These are phyloP conservation scores for Nakaseomyces nivariensis DNA, from an alignment of 1,139 yeast species.

Conservation along the genomic window DNA sequence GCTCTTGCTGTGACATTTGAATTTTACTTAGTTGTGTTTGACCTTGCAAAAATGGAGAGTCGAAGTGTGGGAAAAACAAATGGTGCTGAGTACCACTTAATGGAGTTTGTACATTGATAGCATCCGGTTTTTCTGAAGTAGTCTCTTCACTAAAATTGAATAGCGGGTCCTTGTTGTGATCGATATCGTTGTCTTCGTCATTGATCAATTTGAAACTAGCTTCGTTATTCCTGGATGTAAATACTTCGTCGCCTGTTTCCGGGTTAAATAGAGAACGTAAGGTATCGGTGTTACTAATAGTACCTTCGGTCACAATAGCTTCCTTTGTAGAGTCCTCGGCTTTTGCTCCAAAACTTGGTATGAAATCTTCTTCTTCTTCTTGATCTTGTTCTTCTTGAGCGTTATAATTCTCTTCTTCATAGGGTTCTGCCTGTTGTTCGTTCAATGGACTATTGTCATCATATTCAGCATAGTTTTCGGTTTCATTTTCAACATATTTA, in stretches of 20 bases:
- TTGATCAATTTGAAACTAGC: slow-evolving; percentile 27
- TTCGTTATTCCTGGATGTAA: slow-evolving; percentile 3
- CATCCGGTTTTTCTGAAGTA: slow-evolving; percentile 6
- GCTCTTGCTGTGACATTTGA: slow-evolving; percentile 31
- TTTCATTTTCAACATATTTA: background rate
- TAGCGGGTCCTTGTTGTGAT: slow-evolving; percentile 19
- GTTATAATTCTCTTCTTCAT: too few species aligned
- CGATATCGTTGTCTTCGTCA: slow-evolving; percentile 33
- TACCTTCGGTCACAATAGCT: slow-evolving; percentile 17
- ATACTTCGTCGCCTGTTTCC: slow-evolving; percentile 20
- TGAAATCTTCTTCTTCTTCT: slow-evolving; percentile 33
- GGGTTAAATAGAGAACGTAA: slow-evolving; percentile 59
- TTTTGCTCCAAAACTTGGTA: slow-evolving; percentile 41
- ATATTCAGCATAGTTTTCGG: slow-evolving; percentile 23
- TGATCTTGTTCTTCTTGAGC: slow-evolving; percentile 5
- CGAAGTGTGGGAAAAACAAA: slow-evolving; percentile 70
- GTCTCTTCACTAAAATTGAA: slow-evolving; percentile 7
- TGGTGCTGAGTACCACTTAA: slow-evolving; percentile 17
- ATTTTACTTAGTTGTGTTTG: slow-evolving; percentile 70
- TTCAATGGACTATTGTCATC: slow-evolving; percentile 27
- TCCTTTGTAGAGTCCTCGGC: slow-evolving; percentile 6
- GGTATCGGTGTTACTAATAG: slow-evolving; percentile 42
- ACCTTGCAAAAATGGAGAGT: slow-evolving; percentile 77
- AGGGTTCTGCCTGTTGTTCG: slow-evolving; percentile 7
- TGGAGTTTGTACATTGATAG: slow-evolving; percentile 6